A percentile compares a stretch with the other conserved stretches of the same genome.
phyloP scores from a whole-genome alignment of 306 rosid species.

The Ceratonia siliqua region DNA sequence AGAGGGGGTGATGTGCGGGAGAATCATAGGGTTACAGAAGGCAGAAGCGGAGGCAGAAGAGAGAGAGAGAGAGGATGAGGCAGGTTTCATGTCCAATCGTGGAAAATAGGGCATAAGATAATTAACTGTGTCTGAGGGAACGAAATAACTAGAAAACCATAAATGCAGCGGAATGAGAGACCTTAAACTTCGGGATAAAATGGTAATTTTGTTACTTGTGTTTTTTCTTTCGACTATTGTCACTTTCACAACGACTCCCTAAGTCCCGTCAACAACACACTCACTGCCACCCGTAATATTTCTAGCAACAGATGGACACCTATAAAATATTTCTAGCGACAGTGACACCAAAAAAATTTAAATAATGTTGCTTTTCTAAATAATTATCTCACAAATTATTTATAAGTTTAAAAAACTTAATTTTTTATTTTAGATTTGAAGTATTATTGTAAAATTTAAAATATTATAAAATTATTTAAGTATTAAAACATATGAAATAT shows the following conservation, averaged over 20 bases:
- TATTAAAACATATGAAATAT: no score
- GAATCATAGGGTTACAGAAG: slow-evolving; percentile 12
- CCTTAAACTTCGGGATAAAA: not conserved
- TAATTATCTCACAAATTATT: no score
- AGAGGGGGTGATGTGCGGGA: not conserved
- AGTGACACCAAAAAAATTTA: no score
- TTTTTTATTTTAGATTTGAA: no score
- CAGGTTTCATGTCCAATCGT: not conserved
- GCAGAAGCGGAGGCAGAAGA: slow-evolving; percentile 15
- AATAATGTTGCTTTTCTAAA: no score
- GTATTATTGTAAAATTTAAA: no score
- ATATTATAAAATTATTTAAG: no score
- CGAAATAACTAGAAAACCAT: not conserved
- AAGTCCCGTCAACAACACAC: not conserved
- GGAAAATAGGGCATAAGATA: not conserved
- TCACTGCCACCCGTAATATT: no score
- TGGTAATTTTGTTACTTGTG: not conserved
- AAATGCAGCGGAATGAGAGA: not conserved
- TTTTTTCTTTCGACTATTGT: not conserved
- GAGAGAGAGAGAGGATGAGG: not conserved
- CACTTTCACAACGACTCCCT: not conserved
- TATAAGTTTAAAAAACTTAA: no score
- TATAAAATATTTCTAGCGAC: no score
- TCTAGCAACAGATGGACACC: no score
- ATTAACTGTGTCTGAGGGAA: not conserved